Percentiles rank a stretch among this genome's conserved stretches.
phyloP scores from a whole-genome alignment of 345 rosid genomes.

The Trapa bicornis region DNA sequence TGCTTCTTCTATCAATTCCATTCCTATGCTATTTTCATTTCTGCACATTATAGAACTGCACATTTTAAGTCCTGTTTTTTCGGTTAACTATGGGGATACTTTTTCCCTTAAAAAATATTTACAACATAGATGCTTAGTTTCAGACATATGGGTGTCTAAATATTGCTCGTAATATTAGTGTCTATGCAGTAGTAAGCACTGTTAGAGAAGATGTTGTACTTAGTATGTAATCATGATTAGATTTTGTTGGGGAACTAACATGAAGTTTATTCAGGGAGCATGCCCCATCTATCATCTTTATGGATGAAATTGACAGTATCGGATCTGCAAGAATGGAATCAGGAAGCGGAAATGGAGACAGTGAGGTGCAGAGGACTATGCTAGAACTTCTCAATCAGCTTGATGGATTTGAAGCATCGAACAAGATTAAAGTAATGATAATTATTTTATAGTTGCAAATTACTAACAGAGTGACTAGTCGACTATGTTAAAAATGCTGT shows the following conservation, averaged over 20 bases:
- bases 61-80: background rate
- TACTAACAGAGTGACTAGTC: background rate
- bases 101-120: background rate
- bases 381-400: slow-evolving; percentile 98
- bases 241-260: background rate
- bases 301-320: slow-evolving; percentile 98
- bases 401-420: slow-evolving; percentile 96
- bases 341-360: slow-evolving; percentile 98
- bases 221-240: background rate
- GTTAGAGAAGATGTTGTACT: background rate
- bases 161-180: background rate
- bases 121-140: background rate
- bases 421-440: slow-evolving; percentile 75
- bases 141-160: background rate
- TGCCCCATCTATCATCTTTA: slow-evolving; percentile 90
- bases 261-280: slow-evolving; percentile 56
- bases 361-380: slow-evolving; percentile 97
- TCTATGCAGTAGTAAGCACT: background rate
- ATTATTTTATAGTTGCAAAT: background rate
- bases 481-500: background rate
- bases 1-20: background rate
- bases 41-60: background rate
- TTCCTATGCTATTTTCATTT: background rate
- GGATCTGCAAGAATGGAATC: slow-evolving; percentile 99
- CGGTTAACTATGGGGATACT: background rate